A percentile compares a stretch with the other conserved stretches of the same genome.
Conservation (phyloP, 2,329 filamentous ascomycete genomes). For the Phymatotrichopsis omnivora region DNA sequence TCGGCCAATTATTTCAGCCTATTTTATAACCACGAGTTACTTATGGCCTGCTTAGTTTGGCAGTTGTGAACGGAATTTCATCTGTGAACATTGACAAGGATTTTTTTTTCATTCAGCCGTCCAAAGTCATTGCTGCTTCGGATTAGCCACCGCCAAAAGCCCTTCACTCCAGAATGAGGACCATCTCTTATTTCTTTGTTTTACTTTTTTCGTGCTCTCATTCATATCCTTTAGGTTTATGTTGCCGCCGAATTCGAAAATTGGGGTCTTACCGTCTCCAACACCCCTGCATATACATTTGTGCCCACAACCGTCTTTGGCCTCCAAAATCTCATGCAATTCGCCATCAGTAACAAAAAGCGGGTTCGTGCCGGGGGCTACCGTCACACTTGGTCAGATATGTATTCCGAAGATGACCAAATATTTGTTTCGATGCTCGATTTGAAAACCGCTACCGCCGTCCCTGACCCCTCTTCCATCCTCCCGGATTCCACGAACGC, state of each 20-base stretch:
- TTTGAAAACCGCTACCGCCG: conserved; percentile 34
- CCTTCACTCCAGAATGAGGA: too few species aligned
- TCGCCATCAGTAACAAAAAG: conserved; percentile 34
- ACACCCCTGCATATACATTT: conserved; percentile 38
- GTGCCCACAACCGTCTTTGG: conserved; percentile 38
- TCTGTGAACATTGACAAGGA: too few species aligned
- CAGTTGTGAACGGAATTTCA: too few species aligned
- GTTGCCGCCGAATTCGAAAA: conserved; percentile 36
- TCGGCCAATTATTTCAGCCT: too few species aligned
- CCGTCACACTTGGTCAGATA: conserved; percentile 39
- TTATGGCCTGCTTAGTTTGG: too few species aligned
- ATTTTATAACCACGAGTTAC: too few species aligned
- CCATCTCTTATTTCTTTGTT: too few species aligned
- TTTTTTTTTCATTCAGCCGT: too few species aligned
- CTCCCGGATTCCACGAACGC: conserved; percentile 27
- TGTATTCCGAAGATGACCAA: conserved; percentile 38
- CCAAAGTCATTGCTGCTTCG: too few species aligned
- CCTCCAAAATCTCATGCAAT: conserved; percentile 38
- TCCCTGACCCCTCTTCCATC: conserved; percentile 37
- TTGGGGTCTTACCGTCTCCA: conserved; percentile 38
- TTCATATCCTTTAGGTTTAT: conserved; percentile 29
- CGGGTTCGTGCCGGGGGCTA: conserved; percentile 39
- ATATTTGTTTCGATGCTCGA: conserved; percentile 40
- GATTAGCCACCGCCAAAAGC: too few species aligned
- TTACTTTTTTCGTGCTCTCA: background rate